These are phyloP conservation scores for Cardiospermum halicacabum DNA, from an alignment of 345 rosid genomes.

Conservation along the genomic window DNA sequence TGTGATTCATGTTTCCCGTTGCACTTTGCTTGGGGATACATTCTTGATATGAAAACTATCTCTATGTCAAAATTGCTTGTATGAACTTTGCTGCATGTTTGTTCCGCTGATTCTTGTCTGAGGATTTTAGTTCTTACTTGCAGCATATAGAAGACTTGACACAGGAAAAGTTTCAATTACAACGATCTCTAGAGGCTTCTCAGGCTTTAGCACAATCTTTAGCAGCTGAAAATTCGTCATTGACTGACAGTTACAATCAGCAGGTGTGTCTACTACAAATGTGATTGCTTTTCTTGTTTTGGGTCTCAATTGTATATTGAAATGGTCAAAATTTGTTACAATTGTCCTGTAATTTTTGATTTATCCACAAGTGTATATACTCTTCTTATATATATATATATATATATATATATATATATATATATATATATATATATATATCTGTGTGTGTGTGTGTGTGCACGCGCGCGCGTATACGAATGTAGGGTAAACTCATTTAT, in stretches of 20 bases:
- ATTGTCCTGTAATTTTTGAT: not conserved
- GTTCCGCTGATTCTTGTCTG: not conserved
- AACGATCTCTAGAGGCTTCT: conserved; percentile 97
- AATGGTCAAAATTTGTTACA: not conserved
- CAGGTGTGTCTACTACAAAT: conserved; percentile 51
- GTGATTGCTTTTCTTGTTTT: not conserved
- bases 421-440: too few relatives aligned
- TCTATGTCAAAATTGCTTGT: not conserved
- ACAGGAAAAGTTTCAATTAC: conserved; percentile 88
- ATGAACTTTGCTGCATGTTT: not conserved
- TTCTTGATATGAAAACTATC: not conserved
- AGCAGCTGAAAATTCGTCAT: conserved; percentile 92
- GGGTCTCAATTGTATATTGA: not conserved
- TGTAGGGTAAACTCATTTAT: not conserved
- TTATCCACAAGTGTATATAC: too few relatives aligned
- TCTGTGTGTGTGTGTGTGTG: too few relatives aligned
- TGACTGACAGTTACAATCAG: conserved; percentile 87
- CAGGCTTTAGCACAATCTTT: conserved; percentile 84
- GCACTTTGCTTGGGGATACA: not conserved
- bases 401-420: too few relatives aligned
- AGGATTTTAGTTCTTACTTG: conserved; percentile 17
- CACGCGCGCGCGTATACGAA: too few relatives aligned
- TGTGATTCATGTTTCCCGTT: not conserved
- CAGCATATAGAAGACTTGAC: conserved; percentile 99
- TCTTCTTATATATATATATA: too few relatives aligned